Evolutionary conservation across 345 rosid genomes (phyloP).

Genomic region (Abelmoschus esculentus): DNA sequence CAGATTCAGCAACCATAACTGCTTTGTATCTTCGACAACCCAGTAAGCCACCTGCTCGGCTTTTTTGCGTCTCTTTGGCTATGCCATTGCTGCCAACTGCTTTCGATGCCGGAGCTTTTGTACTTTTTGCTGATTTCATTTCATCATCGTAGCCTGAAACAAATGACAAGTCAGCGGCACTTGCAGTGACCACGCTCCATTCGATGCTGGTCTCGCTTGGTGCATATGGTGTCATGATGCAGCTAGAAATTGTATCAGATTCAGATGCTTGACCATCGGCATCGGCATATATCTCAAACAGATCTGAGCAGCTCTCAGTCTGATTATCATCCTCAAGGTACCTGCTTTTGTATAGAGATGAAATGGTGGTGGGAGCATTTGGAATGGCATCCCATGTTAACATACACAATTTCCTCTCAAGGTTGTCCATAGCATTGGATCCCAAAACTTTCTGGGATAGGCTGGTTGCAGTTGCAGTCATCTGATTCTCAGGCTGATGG

Average conservation of each 20-base stretch:
- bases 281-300: neutral
- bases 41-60: neutral
- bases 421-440: neutral
- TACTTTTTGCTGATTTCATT: neutral
- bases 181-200: neutral
- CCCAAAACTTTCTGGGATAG: neutral
- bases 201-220: neutral
- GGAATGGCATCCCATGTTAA: slow-evolving; percentile 1
- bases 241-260: neutral
- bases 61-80: neutral
- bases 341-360: neutral
- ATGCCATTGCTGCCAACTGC: neutral
- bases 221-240: neutral
- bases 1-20: neutral
- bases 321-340: neutral
- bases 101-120: neutral
- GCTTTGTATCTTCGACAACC: neutral
- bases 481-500: no score
- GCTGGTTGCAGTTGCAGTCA: no score
- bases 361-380: neutral
- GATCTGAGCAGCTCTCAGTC: neutral
- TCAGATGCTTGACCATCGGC: neutral
- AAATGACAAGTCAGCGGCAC: neutral
- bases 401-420: neutral
- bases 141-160: neutral